These are phyloP conservation scores for Panicum hallii DNA, from an alignment of 202 grass and related monocot species.

Conservation along the genomic window DNA sequence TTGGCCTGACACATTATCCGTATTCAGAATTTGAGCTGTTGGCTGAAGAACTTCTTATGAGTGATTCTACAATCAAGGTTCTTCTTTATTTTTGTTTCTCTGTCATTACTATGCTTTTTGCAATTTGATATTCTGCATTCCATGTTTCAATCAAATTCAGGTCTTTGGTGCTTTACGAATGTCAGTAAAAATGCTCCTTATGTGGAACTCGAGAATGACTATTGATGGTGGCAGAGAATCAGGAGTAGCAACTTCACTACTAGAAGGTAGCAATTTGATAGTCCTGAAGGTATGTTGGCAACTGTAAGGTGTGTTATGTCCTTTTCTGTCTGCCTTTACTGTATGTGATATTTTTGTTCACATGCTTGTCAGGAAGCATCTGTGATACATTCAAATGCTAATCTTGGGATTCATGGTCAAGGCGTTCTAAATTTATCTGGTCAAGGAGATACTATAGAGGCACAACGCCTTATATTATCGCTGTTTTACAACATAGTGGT, in stretches of 20 bases:
- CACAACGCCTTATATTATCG: slow-evolving; percentile 92
- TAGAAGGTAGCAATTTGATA: slow-evolving; percentile 98
- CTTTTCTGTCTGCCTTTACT: not conserved
- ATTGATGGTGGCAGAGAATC: slow-evolving; percentile 77
- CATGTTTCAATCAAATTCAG: slow-evolving; percentile 49
- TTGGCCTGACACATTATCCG: slow-evolving; percentile 92
- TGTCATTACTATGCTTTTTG: slow-evolving; percentile 11
- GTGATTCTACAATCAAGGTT: slow-evolving; percentile 92
- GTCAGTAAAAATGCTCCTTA: slow-evolving; percentile 99
- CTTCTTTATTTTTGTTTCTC: slow-evolving; percentile 42
- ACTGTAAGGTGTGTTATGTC: slow-evolving; percentile 32
- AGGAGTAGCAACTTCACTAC: slow-evolving; percentile 72
- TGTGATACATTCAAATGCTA: slow-evolving; percentile 90
- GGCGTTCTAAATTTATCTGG: slow-evolving; percentile 93
- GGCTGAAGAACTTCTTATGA: slow-evolving; percentile 99
- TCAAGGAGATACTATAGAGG: slow-evolving; percentile 84
- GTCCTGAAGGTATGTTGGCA: slow-evolving; percentile 79
- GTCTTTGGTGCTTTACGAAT: slow-evolving; percentile 94
- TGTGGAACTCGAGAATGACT: slow-evolving; percentile 91
- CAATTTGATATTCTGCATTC: slow-evolving; percentile 18
- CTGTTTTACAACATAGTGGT: slow-evolving; percentile 96
- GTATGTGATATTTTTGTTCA: slow-evolving; percentile 44
- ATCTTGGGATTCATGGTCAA: slow-evolving; percentile 99
- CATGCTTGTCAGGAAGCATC: slow-evolving; percentile 78
- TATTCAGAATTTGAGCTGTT: slow-evolving; percentile 95